These are phyloP conservation scores for Colletotrichum trifolii DNA, from an alignment of 2,329 filamentous ascomycete species.

Conservation along the genomic window DNA sequence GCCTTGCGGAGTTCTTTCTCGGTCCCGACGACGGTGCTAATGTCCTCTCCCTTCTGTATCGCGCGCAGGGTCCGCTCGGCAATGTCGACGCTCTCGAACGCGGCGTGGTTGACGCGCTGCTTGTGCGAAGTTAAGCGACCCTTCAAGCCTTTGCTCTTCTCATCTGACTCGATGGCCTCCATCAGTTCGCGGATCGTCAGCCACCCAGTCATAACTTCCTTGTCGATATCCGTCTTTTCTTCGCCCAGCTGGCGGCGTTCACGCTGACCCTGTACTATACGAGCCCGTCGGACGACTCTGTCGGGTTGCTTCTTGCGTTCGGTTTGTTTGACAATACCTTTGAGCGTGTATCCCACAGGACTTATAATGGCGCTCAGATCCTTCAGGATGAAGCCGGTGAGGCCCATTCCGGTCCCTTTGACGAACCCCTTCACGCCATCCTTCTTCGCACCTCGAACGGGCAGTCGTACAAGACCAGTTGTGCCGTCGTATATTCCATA, in stretches of 20 bases:
- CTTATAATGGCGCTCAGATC: constrained; percentile 71
- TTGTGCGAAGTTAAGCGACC: constrained; percentile 47
- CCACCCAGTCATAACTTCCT: constrained; percentile 55
- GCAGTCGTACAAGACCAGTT: constrained; percentile 70
- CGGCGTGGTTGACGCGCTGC: constrained; percentile 53
- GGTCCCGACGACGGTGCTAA: constrained; percentile 47
- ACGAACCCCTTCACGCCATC: constrained; percentile 59
- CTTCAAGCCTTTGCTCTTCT: constrained; percentile 48
- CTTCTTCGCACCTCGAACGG: constrained; percentile 66
- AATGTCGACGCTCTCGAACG: constrained; percentile 61
- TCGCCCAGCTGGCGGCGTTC: constrained; percentile 53
- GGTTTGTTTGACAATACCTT: constrained; percentile 71
- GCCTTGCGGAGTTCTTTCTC: constrained; percentile 39
- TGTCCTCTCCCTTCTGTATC: constrained; percentile 55
- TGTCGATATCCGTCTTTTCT: constrained; percentile 40
- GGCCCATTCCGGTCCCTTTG: constrained; percentile 70
- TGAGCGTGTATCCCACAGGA: constrained; percentile 70
- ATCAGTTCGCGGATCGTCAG: constrained; percentile 53
- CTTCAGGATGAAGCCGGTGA: constrained; percentile 73
- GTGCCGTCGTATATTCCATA: constrained; percentile 75
- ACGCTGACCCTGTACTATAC: constrained; percentile 68
- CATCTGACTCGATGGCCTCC: constrained; percentile 48
- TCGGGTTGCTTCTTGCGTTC: constrained; percentile 64
- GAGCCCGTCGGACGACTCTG: constrained; percentile 64
- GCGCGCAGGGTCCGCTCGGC: constrained; percentile 59